Base-by-base conservation (phyloP, 257 asterid species). In the Verbascum thapsus region DNA sequence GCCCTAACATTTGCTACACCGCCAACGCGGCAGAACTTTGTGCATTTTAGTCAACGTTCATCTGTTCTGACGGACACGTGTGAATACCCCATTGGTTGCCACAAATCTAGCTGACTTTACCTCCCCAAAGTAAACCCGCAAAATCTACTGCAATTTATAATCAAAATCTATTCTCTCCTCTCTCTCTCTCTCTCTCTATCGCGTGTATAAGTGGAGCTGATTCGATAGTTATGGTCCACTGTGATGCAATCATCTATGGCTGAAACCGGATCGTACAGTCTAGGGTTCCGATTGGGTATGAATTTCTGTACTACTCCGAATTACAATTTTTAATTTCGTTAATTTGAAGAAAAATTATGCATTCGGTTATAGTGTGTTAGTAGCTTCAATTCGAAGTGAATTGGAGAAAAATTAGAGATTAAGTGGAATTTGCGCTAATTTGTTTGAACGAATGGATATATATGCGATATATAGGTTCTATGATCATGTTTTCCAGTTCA, bases 201-300 rank as follows among this genome's bases (percentile, higher is more conserved):
- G n/a, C 5, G 18, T 47, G 52, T 38, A 37, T 38, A 22, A 8
- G 13, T 18, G 45, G 32, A 64, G 68, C 64, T 45, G 72, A 67
- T 30, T 65, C 26, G 35, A 23, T 57, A 41, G 56, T 16, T 47
- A 30, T 53, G 57, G 63, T 49, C 50, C 43, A 35, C 73, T 37
- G 69, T 64, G 76, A 70, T 74, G 60, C 73, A 49, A 58, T 56
- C 59, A 42, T 73, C 67, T 70, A 85, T 85, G 94, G 80, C 76
- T 53, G 90, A 76, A 63, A 76, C 69, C 70, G 84, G 94, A 78
- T 78, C 87, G 61, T 64, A 35, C 68, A 66, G 75, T 80, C 67
- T 72, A 61, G 90, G 85, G 71, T 73, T 74, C 56, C 84, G 83
- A 64, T 64, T 69, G 74, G 94, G 94, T 83, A 80, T 12, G 51